phyloP scores from a whole-genome alignment of 2,329 filamentous ascomycete species.

The Diaporthe humulicola region DNA sequence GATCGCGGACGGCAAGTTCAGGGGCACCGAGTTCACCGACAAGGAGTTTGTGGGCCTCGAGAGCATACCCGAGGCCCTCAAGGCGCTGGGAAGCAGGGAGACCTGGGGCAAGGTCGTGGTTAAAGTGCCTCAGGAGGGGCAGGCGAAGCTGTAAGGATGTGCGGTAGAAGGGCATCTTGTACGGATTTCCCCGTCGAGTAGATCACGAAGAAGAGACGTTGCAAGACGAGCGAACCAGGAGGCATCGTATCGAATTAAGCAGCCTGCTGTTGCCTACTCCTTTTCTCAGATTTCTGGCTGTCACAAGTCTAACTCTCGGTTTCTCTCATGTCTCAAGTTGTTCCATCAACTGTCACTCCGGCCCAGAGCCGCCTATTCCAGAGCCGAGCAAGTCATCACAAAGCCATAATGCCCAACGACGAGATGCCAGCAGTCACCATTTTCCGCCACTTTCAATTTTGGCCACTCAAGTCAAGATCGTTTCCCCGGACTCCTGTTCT shows the following conservation, averaged over 20 bases:
- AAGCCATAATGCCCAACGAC: neutral
- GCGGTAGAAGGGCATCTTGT: neutral
- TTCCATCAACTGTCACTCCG: neutral
- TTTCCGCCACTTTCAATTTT: neutral
- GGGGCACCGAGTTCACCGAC: conserved; percentile 85
- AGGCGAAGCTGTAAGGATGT: conserved; percentile 64
- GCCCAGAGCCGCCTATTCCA: neutral
- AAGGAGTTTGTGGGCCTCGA: conserved; percentile 87
- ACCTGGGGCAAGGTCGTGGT: conserved; percentile 98
- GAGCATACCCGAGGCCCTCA: conserved; percentile 80
- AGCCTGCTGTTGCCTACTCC: too few species aligned
- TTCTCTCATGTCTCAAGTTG: neutral
- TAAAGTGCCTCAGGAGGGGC: conserved; percentile 78
- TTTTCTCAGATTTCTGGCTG: too few species aligned
- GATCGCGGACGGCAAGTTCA: conserved; percentile 83
- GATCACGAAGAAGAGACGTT: neutral
- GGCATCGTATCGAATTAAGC: neutral
- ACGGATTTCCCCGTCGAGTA: neutral
- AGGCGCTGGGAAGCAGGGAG: conserved; percentile 81
- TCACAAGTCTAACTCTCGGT: too few species aligned
- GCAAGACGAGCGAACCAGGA: neutral
- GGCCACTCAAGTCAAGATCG: neutral
- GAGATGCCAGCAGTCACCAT: neutral
- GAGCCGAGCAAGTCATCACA: neutral
- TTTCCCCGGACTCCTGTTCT: neutral